Conservation (phyloP, 1,284 basidiomycete genomes). For the Naganishia liquefaciens region DNA sequence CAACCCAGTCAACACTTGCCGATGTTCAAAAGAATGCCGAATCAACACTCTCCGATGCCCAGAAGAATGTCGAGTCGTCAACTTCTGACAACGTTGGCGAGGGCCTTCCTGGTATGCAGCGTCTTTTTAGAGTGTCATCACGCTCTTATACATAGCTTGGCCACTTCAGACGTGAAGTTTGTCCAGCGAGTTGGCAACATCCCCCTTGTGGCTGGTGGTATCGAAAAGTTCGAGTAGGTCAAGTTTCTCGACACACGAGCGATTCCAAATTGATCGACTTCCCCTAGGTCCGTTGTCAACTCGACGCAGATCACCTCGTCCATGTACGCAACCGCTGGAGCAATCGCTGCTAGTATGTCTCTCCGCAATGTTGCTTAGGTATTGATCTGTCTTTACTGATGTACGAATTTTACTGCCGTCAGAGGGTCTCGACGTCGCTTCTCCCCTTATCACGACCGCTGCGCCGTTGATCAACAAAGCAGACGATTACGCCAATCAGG, state of each 20-base stretch:
- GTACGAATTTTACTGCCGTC: background rate
- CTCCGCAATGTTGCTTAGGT: background rate
- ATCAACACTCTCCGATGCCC: no score
- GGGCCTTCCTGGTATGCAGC: constrained; percentile 15
- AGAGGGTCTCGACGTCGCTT: constrained; percentile 50
- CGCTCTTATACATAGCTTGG: background rate
- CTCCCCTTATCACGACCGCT: constrained; percentile 47
- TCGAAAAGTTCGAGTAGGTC: constrained; percentile 51
- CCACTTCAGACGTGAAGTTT: constrained; percentile 49
- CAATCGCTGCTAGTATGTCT: constrained; percentile 47
- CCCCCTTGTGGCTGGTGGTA: constrained; percentile 52
- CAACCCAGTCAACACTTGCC: no score
- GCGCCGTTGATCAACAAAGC: constrained; percentile 51
- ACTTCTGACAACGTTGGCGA: background rate
- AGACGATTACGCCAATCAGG: constrained; percentile 52
- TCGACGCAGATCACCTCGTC: constrained; percentile 47
- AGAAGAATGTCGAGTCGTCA: background rate
- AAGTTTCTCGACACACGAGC: background rate
- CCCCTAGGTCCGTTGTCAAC: constrained; percentile 44
- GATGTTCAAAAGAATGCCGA: background rate
- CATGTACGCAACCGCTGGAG: constrained; percentile 48
- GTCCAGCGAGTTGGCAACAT: constrained; percentile 49
- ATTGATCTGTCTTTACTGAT: background rate
- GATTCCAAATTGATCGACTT: background rate
- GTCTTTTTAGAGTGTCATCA: no score